These are phyloP conservation scores for Pseudogymnoascus sp. DNA, from an alignment of 2,329 filamentous ascomycete species.

Conservation along the genomic window DNA sequence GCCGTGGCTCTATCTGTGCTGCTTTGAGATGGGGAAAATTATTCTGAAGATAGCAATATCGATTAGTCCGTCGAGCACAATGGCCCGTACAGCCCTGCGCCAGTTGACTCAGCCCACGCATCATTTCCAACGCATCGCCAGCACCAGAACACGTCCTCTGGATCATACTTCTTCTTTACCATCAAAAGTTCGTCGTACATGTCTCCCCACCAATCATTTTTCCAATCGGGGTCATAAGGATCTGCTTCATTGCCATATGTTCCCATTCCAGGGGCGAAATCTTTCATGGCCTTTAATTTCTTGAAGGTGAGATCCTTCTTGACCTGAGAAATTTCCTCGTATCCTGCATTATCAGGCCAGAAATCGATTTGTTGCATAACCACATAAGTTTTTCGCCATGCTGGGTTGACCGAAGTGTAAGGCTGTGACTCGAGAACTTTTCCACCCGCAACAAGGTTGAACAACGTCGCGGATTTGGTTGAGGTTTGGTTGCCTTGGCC, in stretches of 20 bases:
- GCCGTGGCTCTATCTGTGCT: too few relatives aligned
- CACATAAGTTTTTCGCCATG: slow-evolving; percentile 8
- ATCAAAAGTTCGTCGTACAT: slow-evolving; percentile 14
- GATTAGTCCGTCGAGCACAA: too few relatives aligned
- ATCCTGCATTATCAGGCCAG: slow-evolving; percentile 9
- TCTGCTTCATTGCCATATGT: slow-evolving; percentile 23
- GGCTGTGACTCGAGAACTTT: slow-evolving; percentile 7
- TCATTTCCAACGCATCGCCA: too few relatives aligned
- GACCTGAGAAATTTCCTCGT: slow-evolving; percentile 9
- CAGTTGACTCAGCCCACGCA: too few relatives aligned
- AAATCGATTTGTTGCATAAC: slow-evolving; percentile 8
- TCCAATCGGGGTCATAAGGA: slow-evolving; percentile 18
- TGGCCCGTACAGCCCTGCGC: too few relatives aligned
- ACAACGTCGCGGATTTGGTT: not conserved
- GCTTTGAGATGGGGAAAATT: too few relatives aligned
- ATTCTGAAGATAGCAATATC: too few relatives aligned
- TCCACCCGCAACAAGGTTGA: slow-evolving; percentile 3
- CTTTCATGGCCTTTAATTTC: slow-evolving; percentile 15
- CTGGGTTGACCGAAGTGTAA: slow-evolving; percentile 1
- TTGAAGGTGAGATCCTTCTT: slow-evolving; percentile 2
- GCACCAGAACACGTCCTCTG: slow-evolving; percentile 25
- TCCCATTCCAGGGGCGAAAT: slow-evolving; percentile 9
- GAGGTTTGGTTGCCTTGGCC: too few relatives aligned
- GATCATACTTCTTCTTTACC: slow-evolving; percentile 26
- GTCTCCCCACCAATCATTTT: slow-evolving; percentile 14